Base-by-base conservation (phyloP, 139 green algal genomes). In the Ostreobium quekettii region DNA sequence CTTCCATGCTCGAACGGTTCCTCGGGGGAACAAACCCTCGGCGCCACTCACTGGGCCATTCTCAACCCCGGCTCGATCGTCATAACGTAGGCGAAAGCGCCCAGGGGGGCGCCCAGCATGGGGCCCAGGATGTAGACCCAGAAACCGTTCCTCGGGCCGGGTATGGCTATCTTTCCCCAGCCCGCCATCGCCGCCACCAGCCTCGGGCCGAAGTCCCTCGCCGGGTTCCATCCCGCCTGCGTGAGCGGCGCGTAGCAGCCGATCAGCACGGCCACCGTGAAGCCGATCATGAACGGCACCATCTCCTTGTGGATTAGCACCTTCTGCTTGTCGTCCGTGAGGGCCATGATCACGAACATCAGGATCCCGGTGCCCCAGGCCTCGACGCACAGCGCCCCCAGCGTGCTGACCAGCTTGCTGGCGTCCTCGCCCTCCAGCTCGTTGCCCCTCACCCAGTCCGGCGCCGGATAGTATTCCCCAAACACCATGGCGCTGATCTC, bases 111-210 rank as follows among this genome's bases (percentile, higher is more conserved):
- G 26, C 56, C 56, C 24, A 64, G 11, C 56, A 64, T 64, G 26
- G 56, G 56, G 8, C 56, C 56, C 22, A 64, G 8, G 15, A 64
- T 64, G 29, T 64, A 64, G 11, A 64, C 56, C 56, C 56, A 64
- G 29, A 64, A 64, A 11, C 56, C 56, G 26, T 64, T 64, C 56
- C 29, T 32, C 8, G 56, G 56, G 8, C 56, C 56, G 8, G 56
- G 56, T 42, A 64, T 64, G 26, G 56, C 56, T 32, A 46, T 15
- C 11, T 8, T 42, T 11, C 56, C 56, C 56, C 56, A 64, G 8
- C 56, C 56, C 26, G 56, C 56, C 26, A 64, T 32, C 56, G 56
- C 56, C 22, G 56, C 56, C 22, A 33, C 56, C 22, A 64, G 11
- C 26, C 56, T 32, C 24, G 56, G 56, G 8, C 56, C 56, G 26